These are phyloP conservation scores for Ganoderma lingzhi DNA, from an alignment of 1,284 basidiomycete species.

Conservation along the genomic window DNA sequence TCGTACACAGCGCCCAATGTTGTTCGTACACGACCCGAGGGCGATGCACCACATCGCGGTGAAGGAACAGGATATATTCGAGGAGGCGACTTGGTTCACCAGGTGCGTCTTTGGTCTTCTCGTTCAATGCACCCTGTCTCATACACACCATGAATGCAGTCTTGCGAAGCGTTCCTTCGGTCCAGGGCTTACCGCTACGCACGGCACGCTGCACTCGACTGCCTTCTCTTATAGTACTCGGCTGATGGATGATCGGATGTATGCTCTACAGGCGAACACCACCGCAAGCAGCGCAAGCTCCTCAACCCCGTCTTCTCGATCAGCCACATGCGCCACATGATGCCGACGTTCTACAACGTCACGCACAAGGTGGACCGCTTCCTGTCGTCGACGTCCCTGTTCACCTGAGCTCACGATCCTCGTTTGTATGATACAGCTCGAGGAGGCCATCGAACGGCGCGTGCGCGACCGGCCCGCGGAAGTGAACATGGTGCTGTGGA, in stretches of 20 bases:
- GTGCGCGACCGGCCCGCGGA: constrained; percentile 15
- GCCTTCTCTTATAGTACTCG: too few relatives aligned
- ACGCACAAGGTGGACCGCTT: constrained; percentile 11
- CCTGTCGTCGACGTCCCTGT: too few relatives aligned
- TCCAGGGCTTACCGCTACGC: constrained; percentile 19
- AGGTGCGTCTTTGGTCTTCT: constrained; percentile 12
- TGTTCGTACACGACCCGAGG: constrained; percentile 39
- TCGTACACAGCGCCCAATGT: constrained; percentile 28
- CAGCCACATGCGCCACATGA: constrained; percentile 36
- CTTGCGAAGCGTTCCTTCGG: constrained; percentile 12
- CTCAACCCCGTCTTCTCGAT: constrained; percentile 39
- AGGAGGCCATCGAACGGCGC: constrained; percentile 26
- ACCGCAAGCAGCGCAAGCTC: constrained; percentile 32
- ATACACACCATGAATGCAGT: background rate
- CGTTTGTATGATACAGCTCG: constrained; percentile 22
- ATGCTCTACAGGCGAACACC: constrained; percentile 20
- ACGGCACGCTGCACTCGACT: constrained; percentile 11
- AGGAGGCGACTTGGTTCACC: constrained; percentile 31
- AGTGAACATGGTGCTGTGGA: constrained; percentile 39
- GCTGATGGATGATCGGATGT: background rate
- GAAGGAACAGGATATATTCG: constrained; percentile 44
- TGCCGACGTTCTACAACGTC: constrained; percentile 36
- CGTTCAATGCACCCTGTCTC: too few relatives aligned
- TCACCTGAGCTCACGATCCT: too few relatives aligned
- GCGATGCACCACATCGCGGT: constrained; percentile 42